phyloP scores from a whole-genome alignment of 2,329 filamentous ascomycete genomes.

The Pseudomassariella vexata region DNA sequence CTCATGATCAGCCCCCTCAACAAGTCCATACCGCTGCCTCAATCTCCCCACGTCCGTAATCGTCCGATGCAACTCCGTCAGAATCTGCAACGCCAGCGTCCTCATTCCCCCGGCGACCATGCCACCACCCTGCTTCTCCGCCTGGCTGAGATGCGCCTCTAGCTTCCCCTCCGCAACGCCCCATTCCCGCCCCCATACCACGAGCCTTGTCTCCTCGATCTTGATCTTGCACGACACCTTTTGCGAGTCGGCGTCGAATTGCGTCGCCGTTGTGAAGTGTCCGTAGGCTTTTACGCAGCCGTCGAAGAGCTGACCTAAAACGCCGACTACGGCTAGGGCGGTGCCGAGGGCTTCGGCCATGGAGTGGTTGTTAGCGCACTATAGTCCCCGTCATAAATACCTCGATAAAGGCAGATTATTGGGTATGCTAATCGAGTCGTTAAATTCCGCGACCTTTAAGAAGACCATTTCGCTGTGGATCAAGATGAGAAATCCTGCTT shows the following conservation, averaged over 20 bases:
- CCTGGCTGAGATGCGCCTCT: conserved; percentile 32
- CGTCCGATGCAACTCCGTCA: conserved; percentile 35
- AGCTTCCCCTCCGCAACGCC: conserved; percentile 38
- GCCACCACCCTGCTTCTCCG: conserved; percentile 20
- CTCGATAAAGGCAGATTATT: no score
- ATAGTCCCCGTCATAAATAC: no score
- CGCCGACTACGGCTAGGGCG: conserved; percentile 35
- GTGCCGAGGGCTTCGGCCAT: conserved; percentile 36
- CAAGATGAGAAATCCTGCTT: no score
- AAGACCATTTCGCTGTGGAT: no score
- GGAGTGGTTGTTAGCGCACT: no score
- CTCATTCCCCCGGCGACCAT: conserved; percentile 17
- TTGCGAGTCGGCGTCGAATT: conserved; percentile 36
- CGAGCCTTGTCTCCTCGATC: conserved; percentile 43
- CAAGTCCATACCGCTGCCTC: conserved; percentile 34
- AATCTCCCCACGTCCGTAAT: conserved; percentile 38
- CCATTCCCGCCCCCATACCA: conserved; percentile 43
- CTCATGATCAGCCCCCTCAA: conserved; percentile 19
- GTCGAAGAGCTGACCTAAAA: conserved; percentile 40
- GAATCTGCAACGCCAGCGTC: conserved; percentile 32
- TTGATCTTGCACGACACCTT: conserved; percentile 40
- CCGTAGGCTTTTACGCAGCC: conserved; percentile 40
- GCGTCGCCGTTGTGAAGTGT: conserved; percentile 35
- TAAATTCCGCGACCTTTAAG: no score
- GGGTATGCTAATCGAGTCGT: no score